phyloP scores from a whole-genome alignment of 331 rosid species.

The Ulmus americana region DNA sequence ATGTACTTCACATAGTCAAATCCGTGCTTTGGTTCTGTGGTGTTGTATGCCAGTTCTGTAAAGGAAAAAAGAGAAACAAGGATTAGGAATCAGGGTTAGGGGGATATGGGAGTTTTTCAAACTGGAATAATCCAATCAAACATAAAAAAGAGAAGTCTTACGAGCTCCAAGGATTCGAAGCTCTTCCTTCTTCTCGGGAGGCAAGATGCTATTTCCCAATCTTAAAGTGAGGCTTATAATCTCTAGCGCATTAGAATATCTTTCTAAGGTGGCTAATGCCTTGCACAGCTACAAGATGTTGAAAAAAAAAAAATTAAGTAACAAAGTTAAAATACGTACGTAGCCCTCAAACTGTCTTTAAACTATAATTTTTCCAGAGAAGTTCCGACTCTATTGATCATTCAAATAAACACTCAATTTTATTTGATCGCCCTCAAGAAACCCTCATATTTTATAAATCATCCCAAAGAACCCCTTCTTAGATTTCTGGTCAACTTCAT shows the following conservation, averaged over 20 bases:
- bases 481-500: too few species aligned
- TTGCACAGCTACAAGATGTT: constrained; percentile 59
- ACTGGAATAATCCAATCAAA: background rate
- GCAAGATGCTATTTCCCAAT: constrained; percentile 38
- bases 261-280: constrained; percentile 64
- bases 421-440: too few species aligned
- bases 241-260: constrained; percentile 71
- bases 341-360: too few species aligned
- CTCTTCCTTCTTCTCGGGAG: constrained; percentile 60
- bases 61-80: background rate
- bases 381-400: too few species aligned
- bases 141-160: constrained; percentile 27
- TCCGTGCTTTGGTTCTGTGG: constrained; percentile 76
- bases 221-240: constrained; percentile 62
- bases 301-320: constrained; percentile 17
- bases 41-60: constrained; percentile 79
- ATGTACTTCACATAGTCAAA: constrained; percentile 72
- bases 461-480: too few species aligned
- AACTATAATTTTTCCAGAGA: background rate
- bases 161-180: constrained; percentile 82
- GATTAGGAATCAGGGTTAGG: too few species aligned
- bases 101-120: too few species aligned
- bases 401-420: too few species aligned
- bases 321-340: constrained; percentile 5
- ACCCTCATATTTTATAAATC: too few species aligned